Conservation (phyloP, 495 filamentous ascomycete species). For the Hypoxylon lienhwacheense region DNA sequence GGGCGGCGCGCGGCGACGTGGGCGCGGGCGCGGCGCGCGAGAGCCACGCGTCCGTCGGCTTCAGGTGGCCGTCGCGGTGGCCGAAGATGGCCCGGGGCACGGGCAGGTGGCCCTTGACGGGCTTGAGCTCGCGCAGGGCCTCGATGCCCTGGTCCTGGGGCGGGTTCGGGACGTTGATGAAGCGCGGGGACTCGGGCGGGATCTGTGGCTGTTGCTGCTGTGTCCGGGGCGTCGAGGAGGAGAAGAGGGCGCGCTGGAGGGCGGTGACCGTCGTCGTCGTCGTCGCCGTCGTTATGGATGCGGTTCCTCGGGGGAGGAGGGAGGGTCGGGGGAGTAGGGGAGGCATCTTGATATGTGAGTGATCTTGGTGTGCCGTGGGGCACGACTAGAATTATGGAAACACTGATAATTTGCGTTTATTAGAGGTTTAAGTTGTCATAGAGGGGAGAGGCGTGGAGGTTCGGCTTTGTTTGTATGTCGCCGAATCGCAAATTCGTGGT, state of each 20-base stretch:
- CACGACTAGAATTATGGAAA: too few relatives aligned
- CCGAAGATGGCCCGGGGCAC: slow-evolving; percentile 49
- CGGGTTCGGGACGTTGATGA: slow-evolving; percentile 50
- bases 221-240: neutral
- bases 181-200: slow-evolving; percentile 51
- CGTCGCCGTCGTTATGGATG: slow-evolving; percentile 5
- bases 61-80: slow-evolving; percentile 39
- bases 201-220: slow-evolving; percentile 13
- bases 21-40: slow-evolving; percentile 33
- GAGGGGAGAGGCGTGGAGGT: too few relatives aligned
- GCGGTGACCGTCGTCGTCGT: slow-evolving; percentile 17
- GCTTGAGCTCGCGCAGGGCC: slow-evolving; percentile 38
- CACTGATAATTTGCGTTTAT: too few relatives aligned
- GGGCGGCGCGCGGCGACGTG: slow-evolving; percentile 23
- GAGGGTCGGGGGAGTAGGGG: slow-evolving; percentile 19
- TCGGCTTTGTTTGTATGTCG: too few relatives aligned
- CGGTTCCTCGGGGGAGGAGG: slow-evolving; percentile 4
- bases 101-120: slow-evolving; percentile 49
- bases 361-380: slow-evolving; percentile 12
- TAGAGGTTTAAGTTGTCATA: too few relatives aligned
- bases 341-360: slow-evolving; percentile 29
- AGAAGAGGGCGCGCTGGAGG: slow-evolving; percentile 20
- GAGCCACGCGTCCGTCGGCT: slow-evolving; percentile 39
- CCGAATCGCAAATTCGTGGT: too few relatives aligned
- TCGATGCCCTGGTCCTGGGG: slow-evolving; percentile 46